phyloP scores from a whole-genome alignment of 495 filamentous ascomycete genomes.

The Penicillium dipodomyicola region DNA sequence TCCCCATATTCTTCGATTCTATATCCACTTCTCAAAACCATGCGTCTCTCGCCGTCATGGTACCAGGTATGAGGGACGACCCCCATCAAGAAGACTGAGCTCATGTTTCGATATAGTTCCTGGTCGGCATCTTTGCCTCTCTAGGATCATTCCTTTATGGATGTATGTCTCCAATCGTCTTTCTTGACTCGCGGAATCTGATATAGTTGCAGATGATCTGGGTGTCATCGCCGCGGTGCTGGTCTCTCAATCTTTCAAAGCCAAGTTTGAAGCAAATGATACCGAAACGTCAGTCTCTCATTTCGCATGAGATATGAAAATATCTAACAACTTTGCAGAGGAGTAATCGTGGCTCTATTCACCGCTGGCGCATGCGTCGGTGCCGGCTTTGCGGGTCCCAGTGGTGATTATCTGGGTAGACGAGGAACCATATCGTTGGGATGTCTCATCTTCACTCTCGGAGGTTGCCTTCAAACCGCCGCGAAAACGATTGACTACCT shows the following conservation, averaged over 20 bases:
- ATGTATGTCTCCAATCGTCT: conserved; percentile 30
- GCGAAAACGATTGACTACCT: conserved; percentile 38
- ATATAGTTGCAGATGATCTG: conserved; percentile 38
- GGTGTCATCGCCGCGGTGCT: conserved; percentile 64
- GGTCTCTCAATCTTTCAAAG: conserved; percentile 47
- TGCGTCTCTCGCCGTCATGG: conserved; percentile 54
- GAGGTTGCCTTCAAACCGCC: conserved; percentile 44
- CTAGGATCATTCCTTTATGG: conserved; percentile 61
- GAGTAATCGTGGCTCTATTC: conserved; percentile 67
- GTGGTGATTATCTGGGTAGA: conserved; percentile 42
- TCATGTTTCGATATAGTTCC: conserved; percentile 47
- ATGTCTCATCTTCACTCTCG: conserved; percentile 44
- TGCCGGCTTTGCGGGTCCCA: conserved; percentile 37
- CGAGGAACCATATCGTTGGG: conserved; percentile 45
- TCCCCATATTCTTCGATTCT: conserved; percentile 5
- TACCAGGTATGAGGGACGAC: conserved; percentile 47
- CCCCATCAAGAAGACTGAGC: background rate
- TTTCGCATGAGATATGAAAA: background rate
- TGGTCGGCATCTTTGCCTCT: conserved; percentile 62
- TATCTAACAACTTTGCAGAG: conserved; percentile 34
- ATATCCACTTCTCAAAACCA: conserved; percentile 23
- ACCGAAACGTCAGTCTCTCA: conserved; percentile 53
- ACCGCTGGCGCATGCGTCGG: conserved; percentile 51
- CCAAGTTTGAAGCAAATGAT: conserved; percentile 50
- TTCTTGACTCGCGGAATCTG: conserved; percentile 19